Evolutionary conservation across 495 filamentous ascomycete species (phyloP).

Genomic region (Penicillium desertorum): DNA sequence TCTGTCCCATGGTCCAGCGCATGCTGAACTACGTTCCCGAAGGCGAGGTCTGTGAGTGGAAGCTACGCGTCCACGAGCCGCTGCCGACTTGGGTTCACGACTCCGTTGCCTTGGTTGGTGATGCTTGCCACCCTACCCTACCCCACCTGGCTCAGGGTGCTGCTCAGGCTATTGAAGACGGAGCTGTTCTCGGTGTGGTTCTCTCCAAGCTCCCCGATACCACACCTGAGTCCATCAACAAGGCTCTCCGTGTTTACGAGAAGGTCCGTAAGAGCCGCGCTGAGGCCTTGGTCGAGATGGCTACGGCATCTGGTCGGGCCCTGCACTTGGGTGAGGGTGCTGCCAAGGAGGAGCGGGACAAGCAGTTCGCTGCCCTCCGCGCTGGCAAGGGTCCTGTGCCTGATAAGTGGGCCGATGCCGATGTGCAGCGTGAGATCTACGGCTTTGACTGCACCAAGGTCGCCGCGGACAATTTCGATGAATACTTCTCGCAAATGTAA

Average conservation of each 20-base stretch:
- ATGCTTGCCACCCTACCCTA: slow-evolving; percentile 77
- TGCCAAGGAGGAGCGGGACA: slow-evolving; percentile 74
- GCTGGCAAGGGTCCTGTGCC: slow-evolving; percentile 59
- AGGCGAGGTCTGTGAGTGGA: slow-evolving; percentile 80
- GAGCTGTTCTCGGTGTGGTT: slow-evolving; percentile 66
- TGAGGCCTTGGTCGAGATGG: slow-evolving; percentile 67
- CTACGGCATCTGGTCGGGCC: slow-evolving; percentile 62
- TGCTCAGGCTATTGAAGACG: slow-evolving; percentile 83
- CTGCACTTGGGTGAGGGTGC: slow-evolving; percentile 74
- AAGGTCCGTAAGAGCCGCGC: slow-evolving; percentile 68
- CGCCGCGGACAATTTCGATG: slow-evolving; percentile 59
- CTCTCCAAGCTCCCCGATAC: slow-evolving; percentile 56
- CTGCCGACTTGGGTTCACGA: slow-evolving; percentile 70
- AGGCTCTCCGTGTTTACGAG: slow-evolving; percentile 70
- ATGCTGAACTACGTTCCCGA: slow-evolving; percentile 79
- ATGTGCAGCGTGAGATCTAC: slow-evolving; percentile 76
- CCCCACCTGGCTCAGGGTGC: slow-evolving; percentile 79
- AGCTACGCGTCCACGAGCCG: slow-evolving; percentile 67
- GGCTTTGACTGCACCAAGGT: slow-evolving; percentile 65
- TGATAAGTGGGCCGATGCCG: slow-evolving; percentile 80
- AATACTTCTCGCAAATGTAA: slow-evolving; percentile 51
- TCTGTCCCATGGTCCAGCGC: slow-evolving; percentile 67
- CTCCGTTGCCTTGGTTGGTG: slow-evolving; percentile 68
- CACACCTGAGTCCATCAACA: slow-evolving; percentile 56
- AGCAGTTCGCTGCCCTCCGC: slow-evolving; percentile 62